phyloP scores from a whole-genome alignment of 495 filamentous ascomycete genomes.

The Immersiella caudata region DNA sequence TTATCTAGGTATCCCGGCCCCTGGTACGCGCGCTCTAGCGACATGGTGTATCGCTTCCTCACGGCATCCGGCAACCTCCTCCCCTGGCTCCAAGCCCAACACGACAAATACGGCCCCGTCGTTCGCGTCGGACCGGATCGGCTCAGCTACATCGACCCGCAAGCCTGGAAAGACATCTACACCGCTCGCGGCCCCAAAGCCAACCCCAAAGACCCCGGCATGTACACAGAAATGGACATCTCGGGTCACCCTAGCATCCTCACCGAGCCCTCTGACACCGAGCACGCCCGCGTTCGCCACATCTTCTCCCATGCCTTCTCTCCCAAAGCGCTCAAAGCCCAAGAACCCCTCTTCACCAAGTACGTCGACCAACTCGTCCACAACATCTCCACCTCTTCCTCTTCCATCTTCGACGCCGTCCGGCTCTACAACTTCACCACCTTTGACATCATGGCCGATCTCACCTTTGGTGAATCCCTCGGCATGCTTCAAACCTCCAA shows the following conservation, averaged over 20 bases:
- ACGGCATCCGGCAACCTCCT: conserved; percentile 22
- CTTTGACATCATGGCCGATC: conserved; percentile 60
- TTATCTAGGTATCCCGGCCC: conserved; percentile 23
- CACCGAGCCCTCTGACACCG: conserved; percentile 1
- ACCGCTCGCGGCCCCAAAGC: conserved; percentile 28
- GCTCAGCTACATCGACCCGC: conserved; percentile 42
- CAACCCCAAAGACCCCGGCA: conserved; percentile 23
- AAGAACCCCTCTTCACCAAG: conserved; percentile 46
- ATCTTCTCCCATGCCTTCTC: conserved; percentile 53
- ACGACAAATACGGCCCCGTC: conserved; percentile 47
- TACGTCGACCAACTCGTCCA: conserved; percentile 48
- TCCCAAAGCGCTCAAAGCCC: conserved; percentile 44
- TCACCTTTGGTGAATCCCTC: conserved; percentile 58
- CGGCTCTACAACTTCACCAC: conserved; percentile 57
- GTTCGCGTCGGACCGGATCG: conserved; percentile 48
- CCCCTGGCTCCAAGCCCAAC: conserved; percentile 32
- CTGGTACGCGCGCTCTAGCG: background rate
- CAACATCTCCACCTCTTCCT: background rate
- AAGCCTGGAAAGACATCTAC: conserved; percentile 56
- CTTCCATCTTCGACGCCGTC: conserved; percentile 30
- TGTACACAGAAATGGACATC: conserved; percentile 20
- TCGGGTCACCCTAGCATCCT: conserved; percentile 9
- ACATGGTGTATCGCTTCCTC: conserved; percentile 27
- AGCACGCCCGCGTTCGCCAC: conserved; percentile 37
- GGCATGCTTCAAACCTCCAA: conserved; percentile 41